Evolutionary conservation across 1,284 basidiomycete genomes (phyloP), one percentile per base, ranked within the genome.

Genomic region (Ustilago curta): DNA sequence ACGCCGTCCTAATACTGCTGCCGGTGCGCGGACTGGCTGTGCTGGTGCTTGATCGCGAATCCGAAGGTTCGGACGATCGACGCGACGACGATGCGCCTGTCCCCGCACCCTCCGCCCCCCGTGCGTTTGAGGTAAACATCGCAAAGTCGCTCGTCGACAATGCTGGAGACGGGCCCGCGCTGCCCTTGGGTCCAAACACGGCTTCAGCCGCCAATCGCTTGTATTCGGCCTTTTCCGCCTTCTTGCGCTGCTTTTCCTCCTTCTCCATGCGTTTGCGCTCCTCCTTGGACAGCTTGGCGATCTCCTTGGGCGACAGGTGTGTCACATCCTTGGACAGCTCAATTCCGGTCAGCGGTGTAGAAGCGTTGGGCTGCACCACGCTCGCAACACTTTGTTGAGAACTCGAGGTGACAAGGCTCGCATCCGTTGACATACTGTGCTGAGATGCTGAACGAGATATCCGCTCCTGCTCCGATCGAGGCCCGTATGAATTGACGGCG

Each of bases 171-270:
- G 67, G 72, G 0, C 63, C 72, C 14, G 59, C 49, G 40, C 67
- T 70, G 4, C 72, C 72, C 23, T 75, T 75, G 59, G 68, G 61
- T n/a, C 73, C 73, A 35, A 76, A 76, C 55, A 76, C 73, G 12
- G 73, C 73, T 21, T 71, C 68, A 1, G 73, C 73, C 23, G 65
- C 73, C 45, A 76, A 45, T 2, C 73, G 68, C 58, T 71, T 71
- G 59, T 71, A 71, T 37, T 68, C 73, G 58, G 69, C 65, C 43
- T 61, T 71, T 50, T 71, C 65, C 29, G 73, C 73, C 64, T 76
- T 76, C 49, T 71, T 64, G 23, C 64, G 60, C 51, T 55, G 49
- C 65, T 76, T 76, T 49, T 76, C 69, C 40, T 71, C 69, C 59
- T 69, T 71, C 49, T 71, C 61, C 18, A 51, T 29, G 3, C 69